phyloP scores from a whole-genome alignment of 176 grass and related monocot genomes.

The Oryza glaberrima region DNA sequence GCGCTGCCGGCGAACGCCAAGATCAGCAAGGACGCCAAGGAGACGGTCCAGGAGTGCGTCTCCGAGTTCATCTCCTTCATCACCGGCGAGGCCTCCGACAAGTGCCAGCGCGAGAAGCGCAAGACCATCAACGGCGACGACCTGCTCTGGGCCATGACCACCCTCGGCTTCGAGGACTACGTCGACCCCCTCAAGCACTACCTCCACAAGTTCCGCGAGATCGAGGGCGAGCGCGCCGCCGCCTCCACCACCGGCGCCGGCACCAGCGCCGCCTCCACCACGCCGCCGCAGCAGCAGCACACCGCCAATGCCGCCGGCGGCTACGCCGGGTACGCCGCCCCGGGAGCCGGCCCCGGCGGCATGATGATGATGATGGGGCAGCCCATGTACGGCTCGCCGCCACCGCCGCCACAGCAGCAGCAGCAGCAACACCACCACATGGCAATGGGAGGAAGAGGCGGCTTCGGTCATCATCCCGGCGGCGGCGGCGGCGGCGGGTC shows the following conservation, averaged over 20 bases:
- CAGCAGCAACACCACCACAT: constrained; percentile 53
- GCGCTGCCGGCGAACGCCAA: constrained; percentile 96
- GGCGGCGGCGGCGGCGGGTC: constrained; percentile 18
- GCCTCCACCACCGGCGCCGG: constrained; percentile 7
- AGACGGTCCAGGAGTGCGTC: constrained; percentile 99
- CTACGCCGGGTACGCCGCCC: constrained; percentile 29
- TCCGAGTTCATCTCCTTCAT: constrained; percentile 99
- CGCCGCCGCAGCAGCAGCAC: neutral
- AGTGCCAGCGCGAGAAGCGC: constrained; percentile 97
- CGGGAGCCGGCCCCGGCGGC: constrained; percentile 14
- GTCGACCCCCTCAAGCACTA: constrained; percentile 93
- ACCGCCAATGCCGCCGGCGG: constrained; percentile 29
- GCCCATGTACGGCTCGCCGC: constrained; percentile 60
- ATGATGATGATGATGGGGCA: constrained; percentile 73
- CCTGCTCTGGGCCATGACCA: constrained; percentile 97
- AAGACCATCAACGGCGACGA: constrained; percentile 99
- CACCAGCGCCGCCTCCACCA: neutral
- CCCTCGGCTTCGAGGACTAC: constrained; percentile 95
- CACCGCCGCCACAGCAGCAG: neutral
- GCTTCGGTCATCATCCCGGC: constrained; percentile 34
- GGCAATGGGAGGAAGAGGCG: constrained; percentile 56
- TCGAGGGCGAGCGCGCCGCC: constrained; percentile 75
- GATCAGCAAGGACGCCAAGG: constrained; percentile 99
- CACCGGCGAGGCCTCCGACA: constrained; percentile 98
- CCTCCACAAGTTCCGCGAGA: constrained; percentile 91